phyloP scores from a whole-genome alignment of 2,329 filamentous ascomycete genomes.

The Lanzia echinophila region DNA sequence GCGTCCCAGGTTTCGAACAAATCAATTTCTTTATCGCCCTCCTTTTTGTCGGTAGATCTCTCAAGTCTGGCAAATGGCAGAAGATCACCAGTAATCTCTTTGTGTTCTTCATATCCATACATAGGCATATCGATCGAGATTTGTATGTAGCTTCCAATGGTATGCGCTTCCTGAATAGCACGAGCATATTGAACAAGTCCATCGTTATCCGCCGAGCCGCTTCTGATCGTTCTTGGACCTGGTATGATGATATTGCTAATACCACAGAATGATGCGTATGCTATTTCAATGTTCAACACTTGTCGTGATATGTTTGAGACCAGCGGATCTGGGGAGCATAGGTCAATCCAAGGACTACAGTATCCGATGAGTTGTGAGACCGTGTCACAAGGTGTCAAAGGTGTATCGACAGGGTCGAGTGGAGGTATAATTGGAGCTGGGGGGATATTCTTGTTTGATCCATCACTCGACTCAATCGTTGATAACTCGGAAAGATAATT shows the following conservation, averaged over 20 bases:
- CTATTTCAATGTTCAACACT: slow-evolving; percentile 82
- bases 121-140: slow-evolving; percentile 79
- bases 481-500: slow-evolving; percentile 41
- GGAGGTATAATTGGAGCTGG: slow-evolving; percentile 56
- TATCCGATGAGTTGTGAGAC: slow-evolving; percentile 71
- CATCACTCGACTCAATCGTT: slow-evolving; percentile 36
- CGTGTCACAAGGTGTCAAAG: slow-evolving; percentile 58
- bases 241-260: slow-evolving; percentile 75
- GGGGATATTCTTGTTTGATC: slow-evolving; percentile 37
- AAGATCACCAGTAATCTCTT: slow-evolving; percentile 31
- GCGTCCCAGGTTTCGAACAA: slow-evolving; percentile 83
- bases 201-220: slow-evolving; percentile 40
- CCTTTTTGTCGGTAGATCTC: slow-evolving; percentile 31
- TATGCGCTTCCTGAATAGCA: slow-evolving; percentile 72
- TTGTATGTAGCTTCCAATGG: slow-evolving; percentile 67
- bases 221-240: slow-evolving; percentile 62
- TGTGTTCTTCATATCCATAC: slow-evolving; percentile 61
- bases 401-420: slow-evolving; percentile 73
- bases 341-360: slow-evolving; percentile 87
- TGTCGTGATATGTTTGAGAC: slow-evolving; percentile 84
- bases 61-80: slow-evolving; percentile 26
- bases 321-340: slow-evolving; percentile 74
- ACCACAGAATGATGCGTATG: slow-evolving; percentile 94
- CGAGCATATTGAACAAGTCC: slow-evolving; percentile 72
- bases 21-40: slow-evolving; percentile 48